Evolutionary conservation across 192 early-diverging fungal genomes (phyloP).

Genomic region (Podila verticillata): DNA sequence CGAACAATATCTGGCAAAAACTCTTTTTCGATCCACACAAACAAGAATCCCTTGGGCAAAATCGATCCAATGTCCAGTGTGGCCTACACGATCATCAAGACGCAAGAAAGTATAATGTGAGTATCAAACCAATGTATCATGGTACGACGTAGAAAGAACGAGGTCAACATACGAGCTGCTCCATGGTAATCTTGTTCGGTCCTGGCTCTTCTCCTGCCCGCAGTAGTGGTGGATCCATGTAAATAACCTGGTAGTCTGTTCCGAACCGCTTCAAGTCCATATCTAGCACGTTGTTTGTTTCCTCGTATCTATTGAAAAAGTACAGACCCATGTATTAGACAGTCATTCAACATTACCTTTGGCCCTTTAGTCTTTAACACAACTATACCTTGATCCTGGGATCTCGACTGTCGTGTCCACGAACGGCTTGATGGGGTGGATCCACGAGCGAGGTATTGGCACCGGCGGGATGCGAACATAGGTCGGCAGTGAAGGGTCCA

Average conservation of each 20-base stretch:
- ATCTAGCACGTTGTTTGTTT: conserved; percentile 54
- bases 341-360: not conserved
- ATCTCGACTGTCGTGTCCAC: conserved; percentile 26
- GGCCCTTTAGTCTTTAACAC: not conserved
- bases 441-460: conserved; percentile 90
- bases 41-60: conserved; percentile 85
- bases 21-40: conserved; percentile 97
- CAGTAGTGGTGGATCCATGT: conserved; percentile 91
- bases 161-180: conserved; percentile 63
- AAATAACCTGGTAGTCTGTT: conserved; percentile 83
- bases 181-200: conserved; percentile 70
- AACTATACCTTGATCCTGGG: conserved; percentile 48
- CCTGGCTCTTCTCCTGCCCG: conserved; percentile 67
- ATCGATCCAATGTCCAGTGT: conserved; percentile 67
- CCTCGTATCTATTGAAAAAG: conserved; percentile 48
- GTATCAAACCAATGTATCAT: conserved; percentile 42
- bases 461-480: conserved; percentile 88
- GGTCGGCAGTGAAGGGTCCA: conserved; percentile 87
- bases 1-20: conserved; percentile 82
- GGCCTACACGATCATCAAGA: conserved; percentile 20
- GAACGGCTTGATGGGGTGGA: conserved; percentile 74
- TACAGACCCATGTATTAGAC: not conserved
- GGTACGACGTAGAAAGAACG: not conserved
- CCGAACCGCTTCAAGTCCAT: conserved; percentile 66
- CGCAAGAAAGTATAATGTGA: conserved; percentile 14